phyloP scores from a whole-genome alignment of 208 protist genomes.

The Leptomonas seymouri region DNA sequence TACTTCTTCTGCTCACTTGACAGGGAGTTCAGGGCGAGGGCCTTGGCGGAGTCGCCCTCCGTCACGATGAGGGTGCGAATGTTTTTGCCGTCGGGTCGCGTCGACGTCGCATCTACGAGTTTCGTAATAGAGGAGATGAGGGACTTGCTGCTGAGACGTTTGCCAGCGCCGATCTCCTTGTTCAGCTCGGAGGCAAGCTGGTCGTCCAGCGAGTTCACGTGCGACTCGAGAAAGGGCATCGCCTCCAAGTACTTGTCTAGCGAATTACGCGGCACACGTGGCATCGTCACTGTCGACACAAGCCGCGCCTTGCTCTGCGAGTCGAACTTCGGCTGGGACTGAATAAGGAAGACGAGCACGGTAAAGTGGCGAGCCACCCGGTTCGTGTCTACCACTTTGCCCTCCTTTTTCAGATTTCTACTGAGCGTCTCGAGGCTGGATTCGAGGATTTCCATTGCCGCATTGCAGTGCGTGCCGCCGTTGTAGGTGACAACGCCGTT shows the following conservation, averaged over 20 bases:
- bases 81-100: conserved; percentile 69
- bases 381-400: conserved; percentile 92
- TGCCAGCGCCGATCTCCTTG: conserved; percentile 77
- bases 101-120: conserved; percentile 94
- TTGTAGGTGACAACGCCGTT: conserved; percentile 99
- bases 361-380: conserved; percentile 97
- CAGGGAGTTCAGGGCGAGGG: conserved; percentile 96
- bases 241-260: conserved; percentile 82
- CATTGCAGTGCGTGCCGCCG: conserved; percentile 99
- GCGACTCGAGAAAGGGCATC: conserved; percentile 86
- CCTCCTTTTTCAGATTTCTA: conserved; percentile 74
- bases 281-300: conserved; percentile 86
- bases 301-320: conserved; percentile 99
- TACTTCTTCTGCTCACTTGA: conserved; percentile 95
- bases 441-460: conserved; percentile 92
- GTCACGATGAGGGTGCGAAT: conserved; percentile 98
- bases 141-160: conserved; percentile 71
- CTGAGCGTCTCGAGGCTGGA: conserved; percentile 65
- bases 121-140: conserved; percentile 97
- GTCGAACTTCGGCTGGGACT: conserved; percentile 99
- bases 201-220: conserved; percentile 71
- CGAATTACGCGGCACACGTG: conserved; percentile 85
- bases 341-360: conserved; percentile 98
- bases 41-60: conserved; percentile 99
- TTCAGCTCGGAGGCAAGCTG: conserved; percentile 80